These are phyloP conservation scores for Teratosphaeria pseudoeucalypti DNA, from an alignment of 2,329 filamentous ascomycete species.

Conservation along the genomic window DNA sequence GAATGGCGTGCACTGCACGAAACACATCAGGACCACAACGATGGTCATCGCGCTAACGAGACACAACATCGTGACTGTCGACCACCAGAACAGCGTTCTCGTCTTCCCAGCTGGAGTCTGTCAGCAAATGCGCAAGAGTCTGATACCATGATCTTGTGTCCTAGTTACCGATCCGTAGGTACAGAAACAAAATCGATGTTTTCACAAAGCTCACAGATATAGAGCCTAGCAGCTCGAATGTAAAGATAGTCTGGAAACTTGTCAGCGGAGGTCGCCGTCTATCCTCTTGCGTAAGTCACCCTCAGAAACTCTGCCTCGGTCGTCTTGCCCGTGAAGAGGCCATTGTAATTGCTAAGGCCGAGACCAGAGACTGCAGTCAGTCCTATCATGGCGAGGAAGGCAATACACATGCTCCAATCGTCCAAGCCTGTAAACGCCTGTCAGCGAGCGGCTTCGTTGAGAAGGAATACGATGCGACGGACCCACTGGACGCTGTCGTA, in stretches of 20 bases:
- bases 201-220: not conserved
- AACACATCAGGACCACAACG: not conserved
- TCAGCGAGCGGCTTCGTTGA: not conserved
- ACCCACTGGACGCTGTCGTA: not conserved
- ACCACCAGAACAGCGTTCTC: not conserved
- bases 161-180: not conserved
- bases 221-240: not conserved
- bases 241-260: not conserved
- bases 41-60: not conserved
- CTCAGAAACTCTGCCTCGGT: not conserved
- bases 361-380: not conserved
- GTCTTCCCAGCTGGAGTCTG: not conserved
- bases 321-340: not conserved
- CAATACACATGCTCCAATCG: not conserved
- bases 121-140: not conserved
- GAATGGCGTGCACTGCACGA: not conserved
- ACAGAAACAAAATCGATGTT: not conserved
- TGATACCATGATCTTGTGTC: not conserved
- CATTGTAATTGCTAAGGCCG: not conserved
- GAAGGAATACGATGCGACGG: not conserved
- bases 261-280: not conserved
- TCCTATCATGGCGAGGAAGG: not conserved
- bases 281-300: not conserved
- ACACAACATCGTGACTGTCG: not conserved
- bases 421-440: not conserved